Evolutionary conservation across 495 filamentous ascomycete genomes (phyloP).

Genomic region (Aspergillus steynii): DNA sequence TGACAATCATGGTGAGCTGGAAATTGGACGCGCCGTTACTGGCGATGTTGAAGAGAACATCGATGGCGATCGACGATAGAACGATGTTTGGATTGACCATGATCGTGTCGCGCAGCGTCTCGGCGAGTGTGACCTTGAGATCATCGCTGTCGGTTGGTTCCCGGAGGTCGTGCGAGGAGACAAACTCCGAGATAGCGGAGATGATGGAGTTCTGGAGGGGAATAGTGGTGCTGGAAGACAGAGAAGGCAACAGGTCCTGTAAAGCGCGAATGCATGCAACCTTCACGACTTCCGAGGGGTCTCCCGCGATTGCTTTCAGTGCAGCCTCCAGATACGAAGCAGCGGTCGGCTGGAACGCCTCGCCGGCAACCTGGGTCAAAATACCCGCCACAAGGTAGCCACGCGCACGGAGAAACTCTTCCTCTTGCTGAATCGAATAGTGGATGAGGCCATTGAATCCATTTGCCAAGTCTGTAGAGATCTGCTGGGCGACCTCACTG

Average conservation of each 20-base stretch:
- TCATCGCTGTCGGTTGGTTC: slow-evolving; percentile 87
- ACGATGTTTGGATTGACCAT: slow-evolving; percentile 71
- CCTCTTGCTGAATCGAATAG: slow-evolving; percentile 67
- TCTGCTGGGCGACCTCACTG: slow-evolving; percentile 65
- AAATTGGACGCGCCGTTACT: slow-evolving; percentile 86
- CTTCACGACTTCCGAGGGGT: slow-evolving; percentile 82
- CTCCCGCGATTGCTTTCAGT: slow-evolving; percentile 69
- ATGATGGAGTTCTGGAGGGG: slow-evolving; percentile 74
- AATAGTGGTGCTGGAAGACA: slow-evolving; percentile 51
- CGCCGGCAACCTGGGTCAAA: slow-evolving; percentile 59
- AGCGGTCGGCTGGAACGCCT: slow-evolving; percentile 53
- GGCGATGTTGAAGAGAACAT: slow-evolving; percentile 85
- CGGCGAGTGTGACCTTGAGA: slow-evolving; percentile 83
- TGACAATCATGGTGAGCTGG: slow-evolving; percentile 78
- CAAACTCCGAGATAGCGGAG: slow-evolving; percentile 70
- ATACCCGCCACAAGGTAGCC: slow-evolving; percentile 82
- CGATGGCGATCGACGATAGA: slow-evolving; percentile 68
- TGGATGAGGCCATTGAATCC: slow-evolving; percentile 77
- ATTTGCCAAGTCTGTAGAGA: slow-evolving; percentile 64
- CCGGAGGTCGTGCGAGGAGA: slow-evolving; percentile 73
- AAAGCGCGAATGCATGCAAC: slow-evolving; percentile 88
- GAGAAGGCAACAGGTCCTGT: slow-evolving; percentile 72
- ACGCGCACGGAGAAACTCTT: slow-evolving; percentile 74
- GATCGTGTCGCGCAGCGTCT: slow-evolving; percentile 83
- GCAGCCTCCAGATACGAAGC: slow-evolving; percentile 70